A percentile compares a stretch with the other conserved stretches of the same genome.
Evolutionary conservation across 352 stramenopile species (phyloP).

Genomic region (Phytophthora constricta): DNA sequence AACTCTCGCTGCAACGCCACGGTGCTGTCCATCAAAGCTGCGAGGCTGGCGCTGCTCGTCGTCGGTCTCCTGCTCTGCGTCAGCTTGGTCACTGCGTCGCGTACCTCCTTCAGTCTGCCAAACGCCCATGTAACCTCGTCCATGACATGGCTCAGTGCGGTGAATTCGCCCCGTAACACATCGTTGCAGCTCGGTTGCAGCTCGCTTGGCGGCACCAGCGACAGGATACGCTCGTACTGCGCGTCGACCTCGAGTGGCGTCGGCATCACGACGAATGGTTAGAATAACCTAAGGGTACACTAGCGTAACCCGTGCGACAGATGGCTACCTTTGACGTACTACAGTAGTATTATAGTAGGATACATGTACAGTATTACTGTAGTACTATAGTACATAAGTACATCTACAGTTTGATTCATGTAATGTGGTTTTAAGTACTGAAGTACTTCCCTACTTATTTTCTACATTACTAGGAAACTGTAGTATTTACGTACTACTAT

Average conservation of each 20-base stretch:
- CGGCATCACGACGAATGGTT: not conserved
- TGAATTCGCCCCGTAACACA: conserved; percentile 23
- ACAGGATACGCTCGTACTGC: conserved; percentile 38
- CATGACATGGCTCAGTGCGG: conserved; percentile 1
- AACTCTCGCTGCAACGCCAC: conserved; percentile 23
- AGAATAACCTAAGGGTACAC: not conserved
- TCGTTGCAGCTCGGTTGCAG: conserved; percentile 27
- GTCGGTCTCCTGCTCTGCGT: conserved; percentile 25
- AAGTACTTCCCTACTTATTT: no score
- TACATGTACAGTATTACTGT: no score
- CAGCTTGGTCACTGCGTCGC: conserved; percentile 34
- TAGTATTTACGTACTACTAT: no score
- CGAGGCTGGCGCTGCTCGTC: conserved; percentile 14
- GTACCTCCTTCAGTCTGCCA: conserved; percentile 31
- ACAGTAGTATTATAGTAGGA: no score
- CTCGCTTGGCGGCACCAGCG: conserved; percentile 22
- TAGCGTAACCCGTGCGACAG: not conserved
- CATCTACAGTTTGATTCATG: no score
- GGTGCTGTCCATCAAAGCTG: conserved; percentile 19
- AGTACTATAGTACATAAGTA: no score
- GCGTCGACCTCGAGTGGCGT: not conserved
- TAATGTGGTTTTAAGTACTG: no score
- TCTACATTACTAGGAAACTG: no score
- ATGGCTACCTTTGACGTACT: no score
- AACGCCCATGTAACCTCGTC: conserved; percentile 13